These are phyloP conservation scores for Talaromyces sp. DNA, from an alignment of 2,329 filamentous ascomycete species.

Conservation along the genomic window DNA sequence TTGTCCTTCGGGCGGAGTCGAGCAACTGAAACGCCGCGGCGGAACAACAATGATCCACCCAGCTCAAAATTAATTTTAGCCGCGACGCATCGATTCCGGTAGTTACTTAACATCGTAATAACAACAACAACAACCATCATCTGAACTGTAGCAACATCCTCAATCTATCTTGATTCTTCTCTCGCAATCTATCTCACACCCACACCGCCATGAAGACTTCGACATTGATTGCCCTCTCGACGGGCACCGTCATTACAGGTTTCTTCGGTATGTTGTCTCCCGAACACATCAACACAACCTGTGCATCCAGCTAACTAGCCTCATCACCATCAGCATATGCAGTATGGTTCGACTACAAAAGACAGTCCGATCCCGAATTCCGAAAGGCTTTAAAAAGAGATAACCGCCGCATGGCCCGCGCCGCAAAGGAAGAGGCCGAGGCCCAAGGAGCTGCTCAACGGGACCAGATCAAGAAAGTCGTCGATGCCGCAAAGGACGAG, in stretches of 20 bases:
- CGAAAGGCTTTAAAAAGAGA: constrained; percentile 55
- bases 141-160: not conserved
- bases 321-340: constrained; percentile 53
- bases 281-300: not conserved
- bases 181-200: not conserved
- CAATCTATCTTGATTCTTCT: not conserved
- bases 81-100: not conserved
- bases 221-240: constrained; percentile 57
- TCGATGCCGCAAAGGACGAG: constrained; percentile 81
- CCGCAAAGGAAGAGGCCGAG: constrained; percentile 48
- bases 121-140: constrained; percentile 1
- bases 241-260: constrained; percentile 58
- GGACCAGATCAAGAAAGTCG: constrained; percentile 68
- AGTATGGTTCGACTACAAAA: constrained; percentile 64
- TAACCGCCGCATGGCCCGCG: constrained; percentile 46
- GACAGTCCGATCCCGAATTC: constrained; percentile 62
- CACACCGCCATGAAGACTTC: constrained; percentile 50
- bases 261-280: constrained; percentile 46
- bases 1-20: constrained; percentile 18
- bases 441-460: constrained; percentile 47
- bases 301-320: constrained; percentile 10
- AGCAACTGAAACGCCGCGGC: constrained; percentile 31
- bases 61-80: constrained; percentile 20
- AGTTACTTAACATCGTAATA: not conserved
- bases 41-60: constrained; percentile 37